Percentiles rank a stretch among this genome's conserved stretches.
Conservation (phyloP, 2,329 filamentous ascomycete genomes). For the Venturia aucupariae region DNA sequence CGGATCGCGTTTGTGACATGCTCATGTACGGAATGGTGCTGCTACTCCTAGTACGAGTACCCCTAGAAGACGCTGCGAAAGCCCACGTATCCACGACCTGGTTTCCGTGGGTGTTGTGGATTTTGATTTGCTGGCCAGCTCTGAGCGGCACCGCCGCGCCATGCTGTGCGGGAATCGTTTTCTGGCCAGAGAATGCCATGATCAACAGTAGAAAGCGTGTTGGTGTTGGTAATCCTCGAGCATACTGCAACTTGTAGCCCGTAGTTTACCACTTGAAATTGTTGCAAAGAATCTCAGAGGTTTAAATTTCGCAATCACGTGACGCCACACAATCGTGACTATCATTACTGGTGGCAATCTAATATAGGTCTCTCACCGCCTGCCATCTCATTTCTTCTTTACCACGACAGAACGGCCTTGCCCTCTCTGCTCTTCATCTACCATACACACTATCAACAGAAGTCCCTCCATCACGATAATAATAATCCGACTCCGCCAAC, state of each 20-base stretch:
- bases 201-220: background rate
- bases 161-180: slow-evolving; percentile 35
- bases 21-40: slow-evolving; percentile 22
- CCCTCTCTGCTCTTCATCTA: background rate
- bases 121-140: slow-evolving; percentile 33
- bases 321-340: no score
- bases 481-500: background rate
- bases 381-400: no score
- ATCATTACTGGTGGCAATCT: no score
- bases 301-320: no score
- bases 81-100: slow-evolving; percentile 44
- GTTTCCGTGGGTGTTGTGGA: slow-evolving; percentile 40
- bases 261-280: no score
- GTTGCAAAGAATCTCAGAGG: no score
- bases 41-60: slow-evolving; percentile 20
- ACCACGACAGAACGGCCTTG: background rate
- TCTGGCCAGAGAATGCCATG: slow-evolving; percentile 8
- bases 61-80: slow-evolving; percentile 21
- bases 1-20: slow-evolving; percentile 32
- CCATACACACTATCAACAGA: background rate
- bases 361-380: no score
- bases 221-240: no score
- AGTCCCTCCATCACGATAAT: background rate
- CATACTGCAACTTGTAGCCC: no score
- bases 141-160: slow-evolving; percentile 31